Base-by-base conservation (phyloP, 2,329 filamentous ascomycete species). In the Microdochium trichocladiopsis region DNA sequence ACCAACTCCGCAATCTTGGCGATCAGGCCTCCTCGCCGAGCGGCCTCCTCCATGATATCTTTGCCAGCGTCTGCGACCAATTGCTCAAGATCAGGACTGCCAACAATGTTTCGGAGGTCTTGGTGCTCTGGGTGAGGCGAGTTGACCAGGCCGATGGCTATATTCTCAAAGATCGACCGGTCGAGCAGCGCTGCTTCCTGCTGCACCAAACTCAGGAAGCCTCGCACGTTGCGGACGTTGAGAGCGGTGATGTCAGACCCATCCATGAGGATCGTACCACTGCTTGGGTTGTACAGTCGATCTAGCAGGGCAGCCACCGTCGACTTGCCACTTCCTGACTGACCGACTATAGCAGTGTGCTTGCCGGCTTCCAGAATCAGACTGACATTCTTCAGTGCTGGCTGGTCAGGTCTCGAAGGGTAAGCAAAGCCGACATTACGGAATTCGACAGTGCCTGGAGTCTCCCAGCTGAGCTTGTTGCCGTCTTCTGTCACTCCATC, bases 201-300 rank as follows among this genome's bases (percentile, higher is more conserved):
- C 55, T 76, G 71, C 6, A 77, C 73, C 16, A 76, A 61, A 41
- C 69, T 69, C 52, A 74, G 67, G 53, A 70, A 66, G 36, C 72
- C 70, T 22, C 73, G 66, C 43, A 76, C 57, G 33, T 61, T 66
- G 47, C 61, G 66, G 3, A 78, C 66, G 36, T 80, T 76, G 48
- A 79, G 56, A 0, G 66, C 58, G 9, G 65, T 69, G 25, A 79
- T 63, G 57, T 74, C 66, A 16, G 61, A 64, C 2, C 73, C 76
- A 59, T 75, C 76, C 3, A 79, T 63, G 1, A 65, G 53, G 6
- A 81, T 69, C 0, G 58, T 62, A 2, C 79, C 80, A 4, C 67
- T 65, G 0, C 66, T 70, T 0, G 78, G 77, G 41, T 81, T 74
- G 56, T 85, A 83, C 25, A 84, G 71, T 25, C 82, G 69, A 33